Base-by-base conservation (phyloP, 75 land plant species). In the Adiantum capillusveneris region DNA sequence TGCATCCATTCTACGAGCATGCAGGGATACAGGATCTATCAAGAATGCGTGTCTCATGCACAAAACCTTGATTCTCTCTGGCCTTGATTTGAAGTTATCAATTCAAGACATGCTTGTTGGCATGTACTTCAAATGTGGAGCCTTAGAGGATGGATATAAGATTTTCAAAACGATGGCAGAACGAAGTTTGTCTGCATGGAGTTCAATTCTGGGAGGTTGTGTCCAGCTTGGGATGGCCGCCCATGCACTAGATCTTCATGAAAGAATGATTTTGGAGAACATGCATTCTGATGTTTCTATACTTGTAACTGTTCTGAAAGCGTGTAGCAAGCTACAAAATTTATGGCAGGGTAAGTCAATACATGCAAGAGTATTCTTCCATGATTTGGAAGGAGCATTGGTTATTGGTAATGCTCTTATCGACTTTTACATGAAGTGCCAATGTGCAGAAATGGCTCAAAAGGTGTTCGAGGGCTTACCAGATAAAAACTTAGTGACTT, bases 391-490 rank as follows among this genome's bases (percentile, higher is more conserved):
- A 2, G n/a, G 6, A 28, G 55, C 26, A 26, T 1, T 59, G 25
- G 18, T 36, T 7, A 31, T 59, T 14, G 46, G 46, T 42, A 36
- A 36, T 18, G 44, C 44, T 6, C 3, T 59, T 17, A 41, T 59
- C 9, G 39, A 36, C 34, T 6, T 59, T 31, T 59, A 59, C 18
- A 36, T 59, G 44, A 59, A 59, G 34, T 59, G 61, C 24, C 18
- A 31, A 18, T 26, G 61, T n/a, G 2, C 34, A 6, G 44, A 24
- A 3, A 17, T 14, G 18, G 61, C 61, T 7, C 34, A 27, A 6
- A 3, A 24, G 14, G 44, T 41, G 3, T 59, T 59, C 34, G 61
- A 59, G 18, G 34, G 11, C 18, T 16, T 59, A 53, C 17, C 12
- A 31, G n/a, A 16, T 41, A 31, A 9, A 6, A 17, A 30, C 18